Evolutionary conservation across 2,329 filamentous ascomycete genomes (phyloP).

Genomic region (Colletotrichum echinochloae): DNA sequence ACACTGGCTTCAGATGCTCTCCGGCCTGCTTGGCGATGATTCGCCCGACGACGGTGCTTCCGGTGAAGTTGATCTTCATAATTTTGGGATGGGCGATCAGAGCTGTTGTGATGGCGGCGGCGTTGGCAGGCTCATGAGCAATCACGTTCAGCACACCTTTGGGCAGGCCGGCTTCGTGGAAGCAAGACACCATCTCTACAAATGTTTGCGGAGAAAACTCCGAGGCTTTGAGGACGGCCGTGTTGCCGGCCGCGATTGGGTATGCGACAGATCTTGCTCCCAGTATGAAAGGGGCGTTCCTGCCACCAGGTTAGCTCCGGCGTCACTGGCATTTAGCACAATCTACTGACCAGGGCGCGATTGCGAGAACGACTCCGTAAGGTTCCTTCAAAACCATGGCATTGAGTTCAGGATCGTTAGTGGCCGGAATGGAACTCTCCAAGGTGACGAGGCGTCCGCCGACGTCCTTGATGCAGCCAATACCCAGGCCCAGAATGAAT

Average conservation of each 20-base stretch:
- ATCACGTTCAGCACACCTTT: constrained; percentile 80
- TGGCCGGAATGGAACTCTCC: constrained; percentile 49
- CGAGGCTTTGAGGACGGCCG: constrained; percentile 77
- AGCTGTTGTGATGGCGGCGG: constrained; percentile 73
- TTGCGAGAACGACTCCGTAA: constrained; percentile 81
- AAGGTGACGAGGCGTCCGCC: constrained; percentile 52
- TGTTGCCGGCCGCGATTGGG: constrained; percentile 83
- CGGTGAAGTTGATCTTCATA: constrained; percentile 90
- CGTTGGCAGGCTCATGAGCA: constrained; percentile 73
- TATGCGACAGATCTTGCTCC: constrained; percentile 66
- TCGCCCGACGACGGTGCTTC: constrained; percentile 78
- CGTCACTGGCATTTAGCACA: not conserved
- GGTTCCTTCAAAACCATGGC: constrained; percentile 76
- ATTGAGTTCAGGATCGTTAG: constrained; percentile 58
- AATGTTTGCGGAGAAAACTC: constrained; percentile 75
- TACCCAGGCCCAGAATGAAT: constrained; percentile 51
- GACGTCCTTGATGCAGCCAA: constrained; percentile 53
- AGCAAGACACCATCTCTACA: constrained; percentile 71
- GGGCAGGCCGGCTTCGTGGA: constrained; percentile 82
- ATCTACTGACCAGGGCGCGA: constrained; percentile 79
- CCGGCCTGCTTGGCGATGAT: constrained; percentile 79
- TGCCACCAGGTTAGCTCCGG: constrained; percentile 44
- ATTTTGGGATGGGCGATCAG: constrained; percentile 76
- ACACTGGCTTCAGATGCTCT: constrained; percentile 79
- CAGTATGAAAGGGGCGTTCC: constrained; percentile 70